Percentiles rank a stretch among this genome's conserved stretches.
These are phyloP conservation scores for Solanum paucissectum DNA, from an alignment of 257 asterid species.

Conservation along the genomic window DNA sequence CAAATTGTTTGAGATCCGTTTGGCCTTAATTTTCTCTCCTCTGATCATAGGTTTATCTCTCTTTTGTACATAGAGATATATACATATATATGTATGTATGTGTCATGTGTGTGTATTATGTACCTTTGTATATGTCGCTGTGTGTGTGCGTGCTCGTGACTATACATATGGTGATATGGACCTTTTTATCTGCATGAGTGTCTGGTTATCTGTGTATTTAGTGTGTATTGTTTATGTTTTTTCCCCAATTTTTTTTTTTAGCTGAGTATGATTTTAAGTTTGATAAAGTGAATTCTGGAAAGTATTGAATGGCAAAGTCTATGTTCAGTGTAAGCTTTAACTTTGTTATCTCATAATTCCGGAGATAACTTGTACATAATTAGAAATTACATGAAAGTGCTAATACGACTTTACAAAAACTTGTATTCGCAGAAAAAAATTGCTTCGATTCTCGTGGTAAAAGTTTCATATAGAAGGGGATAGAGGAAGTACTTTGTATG, in stretches of 20 bases:
- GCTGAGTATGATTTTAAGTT: not conserved
- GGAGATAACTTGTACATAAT: not conserved
- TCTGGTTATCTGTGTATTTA: not conserved
- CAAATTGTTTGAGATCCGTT: slow-evolving; percentile 1
- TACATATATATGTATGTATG: not conserved
- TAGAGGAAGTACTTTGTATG: not conserved
- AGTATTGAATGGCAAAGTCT: not conserved
- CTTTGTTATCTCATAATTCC: not conserved
- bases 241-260: not conserved
- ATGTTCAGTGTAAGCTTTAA: not conserved
- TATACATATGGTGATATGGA: not conserved
- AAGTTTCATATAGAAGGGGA: not conserved
- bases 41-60: slow-evolving; percentile 20
- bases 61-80: not conserved
- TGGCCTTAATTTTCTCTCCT: not conserved
- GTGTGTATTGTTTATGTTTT: not conserved
- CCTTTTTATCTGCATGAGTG: not conserved
- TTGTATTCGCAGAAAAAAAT: not conserved
- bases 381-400: not conserved
- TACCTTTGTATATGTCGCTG: not conserved
- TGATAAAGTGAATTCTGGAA: not conserved
- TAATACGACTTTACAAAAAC: not conserved
- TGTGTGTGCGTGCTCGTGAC: not conserved
- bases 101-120: not conserved
- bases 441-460: not conserved